Percentiles rank a stretch among this genome's conserved stretches.
These are phyloP conservation scores for Tulasnella sp. DNA, from an alignment of 768 basidiomycete species.

Conservation along the genomic window DNA sequence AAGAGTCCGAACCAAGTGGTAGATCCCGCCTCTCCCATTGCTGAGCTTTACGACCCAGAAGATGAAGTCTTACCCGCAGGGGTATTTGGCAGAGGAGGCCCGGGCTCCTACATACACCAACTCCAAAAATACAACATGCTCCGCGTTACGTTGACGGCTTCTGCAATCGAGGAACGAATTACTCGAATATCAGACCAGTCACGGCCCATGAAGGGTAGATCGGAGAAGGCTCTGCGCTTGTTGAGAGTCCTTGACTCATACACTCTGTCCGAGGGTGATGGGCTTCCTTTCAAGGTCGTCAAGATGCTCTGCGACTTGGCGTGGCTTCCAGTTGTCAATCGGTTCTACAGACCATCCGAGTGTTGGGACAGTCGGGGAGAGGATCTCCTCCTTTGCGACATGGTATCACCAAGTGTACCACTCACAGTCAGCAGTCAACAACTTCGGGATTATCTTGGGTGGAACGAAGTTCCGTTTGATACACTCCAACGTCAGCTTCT, in stretches of 20 bases:
- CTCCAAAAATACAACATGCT: neutral
- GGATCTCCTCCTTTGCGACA: slow-evolving; percentile 3
- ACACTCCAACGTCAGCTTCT: neutral
- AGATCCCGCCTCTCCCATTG: neutral
- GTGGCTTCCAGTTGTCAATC: slow-evolving; percentile 3
- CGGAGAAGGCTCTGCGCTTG: neutral
- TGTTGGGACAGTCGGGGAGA: neutral
- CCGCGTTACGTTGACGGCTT: neutral
- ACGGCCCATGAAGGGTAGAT: neutral
- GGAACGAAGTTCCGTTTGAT: neutral
- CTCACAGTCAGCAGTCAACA: neutral
- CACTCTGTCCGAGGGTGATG: neutral
- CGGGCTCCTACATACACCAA: neutral
- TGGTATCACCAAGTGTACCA: neutral
- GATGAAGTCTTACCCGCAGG: slow-evolving; percentile 7
- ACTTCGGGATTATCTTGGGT: slow-evolving; percentile 13
- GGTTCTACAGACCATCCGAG: neutral
- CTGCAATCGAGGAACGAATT: neutral
- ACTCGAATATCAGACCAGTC: neutral
- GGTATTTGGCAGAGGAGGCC: neutral
- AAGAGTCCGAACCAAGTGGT: neutral
- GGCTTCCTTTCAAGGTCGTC: neutral
- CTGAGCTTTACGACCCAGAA: slow-evolving; percentile 5
- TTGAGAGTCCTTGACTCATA: neutral
- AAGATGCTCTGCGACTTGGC: neutral